Conservation (phyloP, 495 filamentous ascomycete genomes). For the Xylaria telfairii region DNA sequence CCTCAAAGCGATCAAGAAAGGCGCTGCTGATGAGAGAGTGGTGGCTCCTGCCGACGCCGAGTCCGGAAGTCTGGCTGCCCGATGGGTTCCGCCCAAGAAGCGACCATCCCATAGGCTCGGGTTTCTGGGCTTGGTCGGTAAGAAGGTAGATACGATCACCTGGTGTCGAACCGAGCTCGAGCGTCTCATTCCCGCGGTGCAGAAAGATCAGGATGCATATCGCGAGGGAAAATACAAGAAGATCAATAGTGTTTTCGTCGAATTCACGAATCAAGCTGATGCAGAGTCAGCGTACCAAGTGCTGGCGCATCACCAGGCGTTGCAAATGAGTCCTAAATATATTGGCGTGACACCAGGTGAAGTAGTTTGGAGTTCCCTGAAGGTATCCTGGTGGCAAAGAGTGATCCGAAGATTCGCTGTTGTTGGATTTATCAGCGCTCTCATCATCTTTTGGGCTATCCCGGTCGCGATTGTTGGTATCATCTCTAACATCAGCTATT, state of each 20-base stretch:
- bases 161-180: constrained; percentile 86
- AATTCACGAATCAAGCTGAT: constrained; percentile 80
- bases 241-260: constrained; percentile 84
- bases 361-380: constrained; percentile 87
- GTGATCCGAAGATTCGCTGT: constrained; percentile 74
- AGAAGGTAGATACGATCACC: constrained; percentile 95
- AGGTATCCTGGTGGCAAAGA: constrained; percentile 87
- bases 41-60: constrained; percentile 58
- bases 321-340: constrained; percentile 92
- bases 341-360: constrained; percentile 86
- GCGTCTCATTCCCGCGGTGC: constrained; percentile 78
- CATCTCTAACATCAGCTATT: constrained; percentile 81
- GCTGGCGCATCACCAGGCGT: constrained; percentile 83
- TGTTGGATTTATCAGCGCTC: constrained; percentile 69
- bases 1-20: constrained; percentile 76
- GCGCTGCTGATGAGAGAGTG: constrained; percentile 57
- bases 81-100: constrained; percentile 79
- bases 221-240: constrained; percentile 69
- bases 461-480: constrained; percentile 85
- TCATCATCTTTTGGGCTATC: constrained; percentile 97
- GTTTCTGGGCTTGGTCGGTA: constrained; percentile 73
- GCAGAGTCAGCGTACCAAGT: constrained; percentile 88
- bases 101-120: constrained; percentile 87
- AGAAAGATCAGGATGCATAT: constrained; percentile 76
- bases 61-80: constrained; percentile 79